Evolutionary conservation across 139 green algal genomes (phyloP).

Genomic region (Chlamydomonas applanata): DNA sequence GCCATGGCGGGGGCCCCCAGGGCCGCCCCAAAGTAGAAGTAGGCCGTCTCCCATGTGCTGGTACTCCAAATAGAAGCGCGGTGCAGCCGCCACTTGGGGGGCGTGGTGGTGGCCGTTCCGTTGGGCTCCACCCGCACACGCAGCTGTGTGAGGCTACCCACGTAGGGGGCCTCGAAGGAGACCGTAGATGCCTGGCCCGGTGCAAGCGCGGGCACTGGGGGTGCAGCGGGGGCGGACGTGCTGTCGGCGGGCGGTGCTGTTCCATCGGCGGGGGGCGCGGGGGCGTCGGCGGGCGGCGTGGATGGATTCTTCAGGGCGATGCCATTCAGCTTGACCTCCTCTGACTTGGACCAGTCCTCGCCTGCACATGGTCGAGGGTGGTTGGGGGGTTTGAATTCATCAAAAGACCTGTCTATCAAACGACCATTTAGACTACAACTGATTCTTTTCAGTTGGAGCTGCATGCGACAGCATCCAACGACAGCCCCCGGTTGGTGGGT

Average conservation of each 20-base stretch:
- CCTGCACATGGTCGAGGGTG: too few relatives aligned
- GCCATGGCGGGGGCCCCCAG: neutral
- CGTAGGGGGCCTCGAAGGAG: too few relatives aligned
- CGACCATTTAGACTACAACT: too few relatives aligned
- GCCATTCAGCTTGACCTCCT: neutral
- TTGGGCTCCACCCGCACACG: too few relatives aligned
- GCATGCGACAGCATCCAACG: too few relatives aligned
- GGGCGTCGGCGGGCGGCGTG: neutral
- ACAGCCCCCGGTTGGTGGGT: too few relatives aligned
- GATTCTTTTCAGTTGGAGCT: too few relatives aligned
- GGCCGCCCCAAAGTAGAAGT: neutral
- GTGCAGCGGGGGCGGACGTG: neutral
- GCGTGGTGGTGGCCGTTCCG: neutral
- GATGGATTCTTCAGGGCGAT: neutral
- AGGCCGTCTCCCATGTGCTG: neutral
- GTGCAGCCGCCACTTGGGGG: constrained; percentile 3
- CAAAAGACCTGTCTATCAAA: too few relatives aligned
- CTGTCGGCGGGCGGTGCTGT: neutral
- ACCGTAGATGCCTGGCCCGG: neutral
- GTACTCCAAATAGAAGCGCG: neutral
- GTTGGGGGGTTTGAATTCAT: too few relatives aligned
- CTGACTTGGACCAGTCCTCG: too few relatives aligned
- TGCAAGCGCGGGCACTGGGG: neutral
- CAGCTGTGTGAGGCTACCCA: too few relatives aligned
- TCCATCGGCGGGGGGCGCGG: neutral